Evolutionary conservation across 768 basidiomycete genomes (phyloP).

Genomic region (Collybia nuda): DNA sequence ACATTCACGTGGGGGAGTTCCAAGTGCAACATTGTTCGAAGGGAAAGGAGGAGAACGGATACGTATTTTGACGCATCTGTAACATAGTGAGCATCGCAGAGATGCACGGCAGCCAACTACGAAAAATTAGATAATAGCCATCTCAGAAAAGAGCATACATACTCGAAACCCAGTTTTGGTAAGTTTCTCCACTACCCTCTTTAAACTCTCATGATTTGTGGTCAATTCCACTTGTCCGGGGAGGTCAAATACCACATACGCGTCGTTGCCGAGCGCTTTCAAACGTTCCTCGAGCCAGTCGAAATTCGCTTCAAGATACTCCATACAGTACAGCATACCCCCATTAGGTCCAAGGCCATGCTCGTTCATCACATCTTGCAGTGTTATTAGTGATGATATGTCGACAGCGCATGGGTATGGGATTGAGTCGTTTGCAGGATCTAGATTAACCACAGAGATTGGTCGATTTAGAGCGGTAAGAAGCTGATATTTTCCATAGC

Average conservation of each 20-base stretch:
- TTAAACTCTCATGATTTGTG: conserved; percentile 92
- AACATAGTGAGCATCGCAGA: conserved; percentile 97
- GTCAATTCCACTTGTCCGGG: conserved; percentile 98
- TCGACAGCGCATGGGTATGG: conserved; percentile 91
- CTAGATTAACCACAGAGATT: conserved; percentile 90
- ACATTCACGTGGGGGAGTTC: conserved; percentile 99
- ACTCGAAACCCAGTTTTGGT: conserved; percentile 83
- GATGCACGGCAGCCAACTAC: conserved; percentile 90
- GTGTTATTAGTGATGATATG: conserved; percentile 81
- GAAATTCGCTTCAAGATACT: conserved; percentile 92
- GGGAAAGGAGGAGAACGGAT: conserved; percentile 85
- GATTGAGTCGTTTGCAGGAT: conserved; percentile 89
- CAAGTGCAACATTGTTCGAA: conserved; percentile 97
- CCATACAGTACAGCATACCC: conserved; percentile 94
- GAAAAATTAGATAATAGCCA: neutral
- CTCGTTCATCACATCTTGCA: conserved; percentile 83
- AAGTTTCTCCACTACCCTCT: conserved; percentile 71
- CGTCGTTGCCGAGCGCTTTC: conserved; percentile 63
- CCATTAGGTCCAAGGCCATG: conserved; percentile 92
- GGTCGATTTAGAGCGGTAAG: conserved; percentile 85
- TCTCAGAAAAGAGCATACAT: conserved; percentile 28
- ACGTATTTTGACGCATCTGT: conserved; percentile 96
- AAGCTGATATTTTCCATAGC: conserved; percentile 85
- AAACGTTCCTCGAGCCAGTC: conserved; percentile 82
- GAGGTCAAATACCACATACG: conserved; percentile 92